Evolutionary conservation across 2,329 filamentous ascomycete species (phyloP).

Genomic region (Dothistroma pini): DNA sequence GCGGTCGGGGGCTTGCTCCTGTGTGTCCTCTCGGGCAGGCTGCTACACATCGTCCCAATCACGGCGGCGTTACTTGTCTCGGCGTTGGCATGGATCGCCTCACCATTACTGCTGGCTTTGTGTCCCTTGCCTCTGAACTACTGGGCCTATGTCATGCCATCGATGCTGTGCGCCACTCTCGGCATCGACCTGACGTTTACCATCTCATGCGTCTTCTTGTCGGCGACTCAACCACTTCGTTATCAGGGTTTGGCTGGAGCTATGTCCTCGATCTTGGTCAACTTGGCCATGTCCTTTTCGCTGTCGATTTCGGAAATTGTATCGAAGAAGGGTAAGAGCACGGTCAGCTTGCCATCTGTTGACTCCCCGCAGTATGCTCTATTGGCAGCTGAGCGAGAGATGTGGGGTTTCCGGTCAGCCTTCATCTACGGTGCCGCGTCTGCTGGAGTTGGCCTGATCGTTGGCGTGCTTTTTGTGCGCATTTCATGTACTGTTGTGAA

Average conservation of each 20-base stretch:
- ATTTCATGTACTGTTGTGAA: slow-evolving; percentile 26
- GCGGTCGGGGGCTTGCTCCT: slow-evolving; percentile 34
- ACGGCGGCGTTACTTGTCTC: slow-evolving; percentile 32
- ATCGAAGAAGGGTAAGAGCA: slow-evolving; percentile 20
- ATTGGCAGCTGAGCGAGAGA: slow-evolving; percentile 2
- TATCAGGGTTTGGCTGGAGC: slow-evolving; percentile 37
- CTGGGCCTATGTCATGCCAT: slow-evolving; percentile 36
- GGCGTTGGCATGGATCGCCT: slow-evolving; percentile 34
- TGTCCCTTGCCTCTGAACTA: slow-evolving; percentile 32
- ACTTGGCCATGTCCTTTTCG: slow-evolving; percentile 37
- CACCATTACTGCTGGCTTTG: slow-evolving; percentile 35
- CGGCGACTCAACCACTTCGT: slow-evolving; percentile 30
- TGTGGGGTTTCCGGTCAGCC: slow-evolving; percentile 26
- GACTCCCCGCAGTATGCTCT: background rate
- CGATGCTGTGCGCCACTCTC: slow-evolving; percentile 36
- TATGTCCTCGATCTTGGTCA: slow-evolving; percentile 35
- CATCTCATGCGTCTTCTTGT: slow-evolving; percentile 34
- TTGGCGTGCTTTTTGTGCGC: slow-evolving; percentile 30
- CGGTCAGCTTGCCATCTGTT: slow-evolving; percentile 5
- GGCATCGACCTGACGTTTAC: slow-evolving; percentile 38
- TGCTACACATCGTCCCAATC: slow-evolving; percentile 33
- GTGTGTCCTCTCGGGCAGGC: slow-evolving; percentile 29
- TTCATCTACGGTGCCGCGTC: slow-evolving; percentile 34
- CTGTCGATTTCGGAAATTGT: slow-evolving; percentile 35
- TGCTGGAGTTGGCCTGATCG: slow-evolving; percentile 28